A percentile compares a stretch with the other conserved stretches of the same genome.
Evolutionary conservation across 2,329 filamentous ascomycete genomes (phyloP).

Genomic region (Epichloe coenophiala): DNA sequence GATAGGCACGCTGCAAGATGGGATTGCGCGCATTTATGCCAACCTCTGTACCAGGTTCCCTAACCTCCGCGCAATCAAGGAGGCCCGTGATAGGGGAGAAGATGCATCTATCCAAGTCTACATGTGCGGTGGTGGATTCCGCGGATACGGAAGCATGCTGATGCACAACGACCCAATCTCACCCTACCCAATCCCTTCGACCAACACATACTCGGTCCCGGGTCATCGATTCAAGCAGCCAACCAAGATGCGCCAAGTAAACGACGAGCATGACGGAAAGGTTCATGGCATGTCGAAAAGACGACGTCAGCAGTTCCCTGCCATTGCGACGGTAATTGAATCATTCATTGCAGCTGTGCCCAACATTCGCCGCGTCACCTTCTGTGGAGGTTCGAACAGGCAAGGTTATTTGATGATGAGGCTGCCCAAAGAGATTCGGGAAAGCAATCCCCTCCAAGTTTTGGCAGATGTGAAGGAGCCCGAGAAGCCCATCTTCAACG

Average conservation of each 20-base stretch:
- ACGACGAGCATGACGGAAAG: conserved; percentile 36
- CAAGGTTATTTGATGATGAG: conserved; percentile 71
- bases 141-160: conserved; percentile 80
- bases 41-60: conserved; percentile 36
- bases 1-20: conserved; percentile 38
- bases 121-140: conserved; percentile 79
- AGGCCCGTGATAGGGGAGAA: conserved; percentile 20
- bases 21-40: conserved; percentile 47
- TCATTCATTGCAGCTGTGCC: conserved; percentile 59
- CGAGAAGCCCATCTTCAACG: conserved; percentile 20
- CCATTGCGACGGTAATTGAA: conserved; percentile 68
- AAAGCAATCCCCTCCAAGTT: conserved; percentile 48
- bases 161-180: conserved; percentile 62
- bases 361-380: conserved; percentile 58
- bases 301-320: conserved; percentile 67
- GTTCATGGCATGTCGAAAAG: conserved; percentile 71
- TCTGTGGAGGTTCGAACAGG: conserved; percentile 77
- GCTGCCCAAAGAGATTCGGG: conserved; percentile 44
- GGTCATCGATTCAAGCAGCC: conserved; percentile 46
- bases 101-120: conserved; percentile 52
- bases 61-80: conserved; percentile 27
- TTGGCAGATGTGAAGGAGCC: conserved; percentile 12
- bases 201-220: conserved; percentile 63
- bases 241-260: conserved; percentile 35
- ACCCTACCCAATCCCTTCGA: conserved; percentile 72